Conservation (phyloP, 169 alveolate genomes). For the Cryptosporidium ryanae region DNA sequence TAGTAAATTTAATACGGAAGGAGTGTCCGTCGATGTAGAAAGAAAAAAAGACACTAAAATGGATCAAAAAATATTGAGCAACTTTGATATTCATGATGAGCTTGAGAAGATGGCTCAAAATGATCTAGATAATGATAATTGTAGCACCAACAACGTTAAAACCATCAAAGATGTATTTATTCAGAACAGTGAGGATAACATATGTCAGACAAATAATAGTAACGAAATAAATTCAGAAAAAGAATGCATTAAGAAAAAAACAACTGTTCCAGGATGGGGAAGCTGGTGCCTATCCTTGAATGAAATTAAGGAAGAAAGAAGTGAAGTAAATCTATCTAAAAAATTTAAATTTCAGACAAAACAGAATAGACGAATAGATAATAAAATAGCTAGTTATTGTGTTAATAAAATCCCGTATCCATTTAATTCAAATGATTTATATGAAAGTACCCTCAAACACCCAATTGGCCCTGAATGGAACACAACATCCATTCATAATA, state of each 20-base stretch:
- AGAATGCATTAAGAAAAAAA: neutral
- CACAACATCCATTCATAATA: constrained; percentile 83
- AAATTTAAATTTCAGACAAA: constrained; percentile 15
- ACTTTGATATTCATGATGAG: constrained; percentile 57
- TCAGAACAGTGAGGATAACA: neutral
- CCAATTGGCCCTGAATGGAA: constrained; percentile 88
- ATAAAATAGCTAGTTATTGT: constrained; percentile 75
- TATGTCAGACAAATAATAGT: neutral
- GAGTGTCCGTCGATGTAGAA: neutral
- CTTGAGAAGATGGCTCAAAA: constrained; percentile 44
- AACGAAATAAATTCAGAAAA: neutral
- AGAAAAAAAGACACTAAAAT: neutral
- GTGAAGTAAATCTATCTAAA: neutral
- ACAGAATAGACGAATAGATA: constrained; percentile 64
- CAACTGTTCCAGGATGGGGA: constrained; percentile 68
- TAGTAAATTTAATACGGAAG: neutral
- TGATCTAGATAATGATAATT: constrained; percentile 4
- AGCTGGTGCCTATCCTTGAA: constrained; percentile 51
- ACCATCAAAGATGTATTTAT: constrained; percentile 34
- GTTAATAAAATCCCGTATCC: constrained; percentile 77
- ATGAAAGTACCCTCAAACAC: constrained; percentile 77
- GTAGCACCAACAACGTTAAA: neutral
- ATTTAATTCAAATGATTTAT: constrained; percentile 74
- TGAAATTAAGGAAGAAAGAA: neutral
- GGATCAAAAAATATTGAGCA: neutral